phyloP scores from a whole-genome alignment of 139 green algal species.

The Auxenochlorella pyrenoidosa region DNA sequence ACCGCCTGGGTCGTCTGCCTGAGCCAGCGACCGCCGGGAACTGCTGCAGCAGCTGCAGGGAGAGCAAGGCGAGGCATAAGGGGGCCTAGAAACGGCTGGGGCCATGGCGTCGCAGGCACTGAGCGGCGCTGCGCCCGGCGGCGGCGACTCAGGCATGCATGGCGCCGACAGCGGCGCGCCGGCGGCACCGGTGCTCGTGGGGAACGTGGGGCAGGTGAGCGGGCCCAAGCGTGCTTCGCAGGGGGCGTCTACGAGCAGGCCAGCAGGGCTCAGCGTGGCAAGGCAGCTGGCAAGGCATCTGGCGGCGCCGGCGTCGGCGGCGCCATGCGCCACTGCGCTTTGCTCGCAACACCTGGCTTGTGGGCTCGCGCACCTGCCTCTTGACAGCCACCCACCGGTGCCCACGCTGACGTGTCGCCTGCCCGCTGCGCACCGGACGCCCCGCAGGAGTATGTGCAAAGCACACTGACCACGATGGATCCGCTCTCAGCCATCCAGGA shows the following conservation, averaged over 20 bases:
- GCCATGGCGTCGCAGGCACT: conserved; percentile 20
- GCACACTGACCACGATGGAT: conserved; percentile 53
- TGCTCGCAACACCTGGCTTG: too few relatives aligned
- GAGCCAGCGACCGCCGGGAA: neutral
- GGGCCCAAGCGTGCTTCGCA: neutral
- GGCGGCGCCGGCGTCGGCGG: too few relatives aligned
- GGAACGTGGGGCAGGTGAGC: conserved; percentile 24
- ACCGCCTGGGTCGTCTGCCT: neutral
- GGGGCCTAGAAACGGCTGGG: neutral
- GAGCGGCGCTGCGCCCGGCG: conserved; percentile 3
- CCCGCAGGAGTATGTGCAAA: conserved; percentile 39
- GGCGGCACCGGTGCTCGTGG: conserved; percentile 22
- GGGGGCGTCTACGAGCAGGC: too few relatives aligned
- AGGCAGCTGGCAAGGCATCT: too few relatives aligned
- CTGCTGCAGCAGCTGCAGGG: neutral
- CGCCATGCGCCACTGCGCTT: too few relatives aligned
- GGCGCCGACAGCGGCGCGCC: conserved; percentile 29
- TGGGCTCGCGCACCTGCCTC: too few relatives aligned
- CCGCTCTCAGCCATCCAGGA: conserved; percentile 52
- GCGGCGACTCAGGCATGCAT: neutral
- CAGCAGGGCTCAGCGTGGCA: too few relatives aligned
- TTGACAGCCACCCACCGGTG: too few relatives aligned
- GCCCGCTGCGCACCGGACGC: too few relatives aligned
- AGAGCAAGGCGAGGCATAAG: neutral
- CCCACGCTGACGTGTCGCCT: too few relatives aligned